Base-by-base conservation (phyloP, 2,329 filamentous ascomycete species). In the Fusarium longipes region DNA sequence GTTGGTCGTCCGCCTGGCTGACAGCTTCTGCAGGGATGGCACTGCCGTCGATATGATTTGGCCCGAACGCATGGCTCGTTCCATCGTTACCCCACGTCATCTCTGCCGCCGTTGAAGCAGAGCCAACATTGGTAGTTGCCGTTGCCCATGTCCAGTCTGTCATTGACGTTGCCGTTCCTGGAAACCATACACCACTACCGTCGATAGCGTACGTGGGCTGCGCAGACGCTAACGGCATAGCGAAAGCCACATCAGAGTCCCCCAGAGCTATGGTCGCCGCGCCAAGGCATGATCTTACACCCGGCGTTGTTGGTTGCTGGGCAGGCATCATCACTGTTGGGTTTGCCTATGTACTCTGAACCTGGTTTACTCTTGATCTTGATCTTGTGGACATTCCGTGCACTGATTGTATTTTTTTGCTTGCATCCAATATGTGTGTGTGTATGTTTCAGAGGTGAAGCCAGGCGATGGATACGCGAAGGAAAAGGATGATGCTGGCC, bases 381-480 rank as follows among this genome's bases (percentile, higher is more conserved):
- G 48, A 40, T 40, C 36, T 51, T 25, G 35, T 51, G 40, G 48
- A 51, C 35, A 51, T 51, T 40, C 27, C 24, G 35, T 40, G 48
- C 48, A 40, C 48, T 51, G 35, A 40, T 18, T 51, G 14, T 40
- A 51, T 51, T 51, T 33, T 40, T 40, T 36, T 40, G 27, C 36
- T 27, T 51, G 48, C 25, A 40, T n/a, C n/a, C n/a, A n/a, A n/a
- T 50, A 12, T 49, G 33, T 49, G 18, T 45, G 10, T 43, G 40
- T 47, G 43, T 47, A 30, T 47, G 44, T 51, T 40, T 51, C 24
- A 51, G 48, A 51, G 27, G 36, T 51, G 20, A 40, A 51, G 48
- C 35, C 25, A 51, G 48, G 40, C 48, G 48, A 51, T 51, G 48
- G 48, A 51, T 51, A 15, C 48, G 36, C 48, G 48, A 51, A 51